A percentile compares a stretch with the other conserved stretches of the same genome.
phyloP scores from a whole-genome alignment of 805 yeast genomes.

The Candida qinlingensis region DNA sequence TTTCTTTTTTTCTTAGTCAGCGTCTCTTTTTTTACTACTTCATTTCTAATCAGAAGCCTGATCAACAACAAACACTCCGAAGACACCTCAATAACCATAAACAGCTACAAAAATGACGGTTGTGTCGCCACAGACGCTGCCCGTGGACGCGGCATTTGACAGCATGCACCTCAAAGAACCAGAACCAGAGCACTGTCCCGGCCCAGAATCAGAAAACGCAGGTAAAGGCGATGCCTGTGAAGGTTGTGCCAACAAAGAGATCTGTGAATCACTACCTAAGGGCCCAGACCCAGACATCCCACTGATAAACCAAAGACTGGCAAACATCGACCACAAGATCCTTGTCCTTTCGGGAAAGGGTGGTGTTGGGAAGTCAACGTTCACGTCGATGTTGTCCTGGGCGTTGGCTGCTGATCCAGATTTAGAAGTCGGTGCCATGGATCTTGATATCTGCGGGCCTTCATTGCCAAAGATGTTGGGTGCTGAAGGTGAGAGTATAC shows the following conservation, averaged over 20 bases:
- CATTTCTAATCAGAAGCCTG: no score
- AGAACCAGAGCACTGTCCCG: slow-evolving; percentile 98
- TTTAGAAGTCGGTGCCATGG: slow-evolving; percentile 93
- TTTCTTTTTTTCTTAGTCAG: no score
- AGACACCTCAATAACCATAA: no score
- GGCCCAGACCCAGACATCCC: slow-evolving; percentile 96
- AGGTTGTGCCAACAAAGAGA: slow-evolving; percentile 91
- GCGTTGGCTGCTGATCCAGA: slow-evolving; percentile 68
- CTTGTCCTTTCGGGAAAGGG: slow-evolving; percentile 82
- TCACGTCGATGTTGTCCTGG: slow-evolving; percentile 95
- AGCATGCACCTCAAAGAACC: slow-evolving; percentile 45
- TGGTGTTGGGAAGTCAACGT: slow-evolving; percentile 97
- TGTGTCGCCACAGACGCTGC: slow-evolving; percentile 15
- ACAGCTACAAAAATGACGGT: slow-evolving; percentile 9
- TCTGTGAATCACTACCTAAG: slow-evolving; percentile 82
- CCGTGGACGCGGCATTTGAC: slow-evolving; percentile 9
- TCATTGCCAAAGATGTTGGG: slow-evolving; percentile 94
- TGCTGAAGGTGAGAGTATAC: slow-evolving; percentile 78
- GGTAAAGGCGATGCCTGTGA: slow-evolving; percentile 92
- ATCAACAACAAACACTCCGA: no score
- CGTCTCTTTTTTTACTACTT: no score
- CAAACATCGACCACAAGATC: slow-evolving; percentile 71
- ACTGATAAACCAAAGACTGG: slow-evolving; percentile 60
- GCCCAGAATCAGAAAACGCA: slow-evolving; percentile 91
- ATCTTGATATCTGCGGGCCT: slow-evolving; percentile 96